phyloP scores from a whole-genome alignment of 164 flowering plant species.

The Magnolia kwangsiensis region DNA sequence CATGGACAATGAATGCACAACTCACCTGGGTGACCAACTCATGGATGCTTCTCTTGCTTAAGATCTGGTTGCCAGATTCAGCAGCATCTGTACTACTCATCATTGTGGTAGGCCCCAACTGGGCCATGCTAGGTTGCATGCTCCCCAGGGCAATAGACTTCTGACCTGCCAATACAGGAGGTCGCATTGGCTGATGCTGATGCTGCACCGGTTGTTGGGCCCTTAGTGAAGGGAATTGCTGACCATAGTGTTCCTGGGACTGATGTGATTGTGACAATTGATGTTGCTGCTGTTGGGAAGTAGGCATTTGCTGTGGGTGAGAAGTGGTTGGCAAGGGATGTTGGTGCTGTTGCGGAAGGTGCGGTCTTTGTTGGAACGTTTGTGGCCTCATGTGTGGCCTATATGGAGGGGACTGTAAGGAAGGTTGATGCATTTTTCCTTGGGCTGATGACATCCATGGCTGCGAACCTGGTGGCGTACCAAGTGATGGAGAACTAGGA shows the following conservation, averaged over 20 bases:
- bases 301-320: slow-evolving; percentile 44
- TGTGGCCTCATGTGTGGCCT: slow-evolving; percentile 54
- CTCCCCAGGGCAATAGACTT: slow-evolving; percentile 40
- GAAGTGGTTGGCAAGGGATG: slow-evolving; percentile 31
- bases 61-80: slow-evolving; percentile 53
- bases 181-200: slow-evolving; percentile 48
- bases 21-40: slow-evolving; percentile 77
- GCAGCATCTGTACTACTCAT: slow-evolving; percentile 34
- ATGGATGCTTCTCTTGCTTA: slow-evolving; percentile 85
- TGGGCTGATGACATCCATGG: slow-evolving; percentile 80
- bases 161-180: slow-evolving; percentile 44
- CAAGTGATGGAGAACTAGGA: slow-evolving; percentile 41
- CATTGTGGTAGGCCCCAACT: slow-evolving; percentile 29
- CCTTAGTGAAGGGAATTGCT: slow-evolving; percentile 49
- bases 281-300: slow-evolving; percentile 44
- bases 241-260: slow-evolving; percentile 53
- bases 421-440: slow-evolving; percentile 41
- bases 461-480: slow-evolving; percentile 47
- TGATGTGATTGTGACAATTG: slow-evolving; percentile 37
- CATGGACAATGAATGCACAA: neutral
- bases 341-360: slow-evolving; percentile 44
- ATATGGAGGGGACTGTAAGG: slow-evolving; percentile 56
- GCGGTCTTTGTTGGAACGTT: slow-evolving; percentile 60
- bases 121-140: slow-evolving; percentile 32
- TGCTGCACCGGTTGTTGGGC: slow-evolving; percentile 36